Conservation (phyloP, 2,329 filamentous ascomycete genomes). For the Kalmusia sp. region DNA sequence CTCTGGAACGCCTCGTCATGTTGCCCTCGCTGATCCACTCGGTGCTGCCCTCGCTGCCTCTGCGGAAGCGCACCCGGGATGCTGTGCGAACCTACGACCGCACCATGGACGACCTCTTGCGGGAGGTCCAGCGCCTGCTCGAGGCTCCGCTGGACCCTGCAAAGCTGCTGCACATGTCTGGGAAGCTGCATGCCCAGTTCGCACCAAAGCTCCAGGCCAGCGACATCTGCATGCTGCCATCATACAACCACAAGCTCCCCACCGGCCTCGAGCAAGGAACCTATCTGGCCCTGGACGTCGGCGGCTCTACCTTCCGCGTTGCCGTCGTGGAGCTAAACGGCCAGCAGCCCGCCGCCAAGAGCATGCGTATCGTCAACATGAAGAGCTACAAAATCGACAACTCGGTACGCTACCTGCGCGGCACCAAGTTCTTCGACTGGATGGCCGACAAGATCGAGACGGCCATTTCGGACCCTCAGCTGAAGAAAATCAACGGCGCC, state of each 20-base stretch:
- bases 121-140: constrained; percentile 52
- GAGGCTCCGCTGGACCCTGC: constrained; percentile 52
- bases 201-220: constrained; percentile 61
- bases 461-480: constrained; percentile 55
- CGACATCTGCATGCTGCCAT: constrained; percentile 70
- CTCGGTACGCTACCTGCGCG: constrained; percentile 60
- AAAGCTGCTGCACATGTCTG: constrained; percentile 54
- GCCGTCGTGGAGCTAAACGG: constrained; percentile 65
- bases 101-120: constrained; percentile 57
- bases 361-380: constrained; percentile 63
- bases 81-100: constrained; percentile 50
- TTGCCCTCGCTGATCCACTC: constrained; percentile 49
- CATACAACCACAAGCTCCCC: constrained; percentile 68
- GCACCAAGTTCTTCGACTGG: constrained; percentile 70
- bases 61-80: constrained; percentile 43
- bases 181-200: constrained; percentile 59
- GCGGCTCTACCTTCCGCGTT: constrained; percentile 70
- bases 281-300: constrained; percentile 68
- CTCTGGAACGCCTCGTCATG: constrained; percentile 49
- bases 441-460: constrained; percentile 67
- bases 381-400: constrained; percentile 64
- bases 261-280: constrained; percentile 66
- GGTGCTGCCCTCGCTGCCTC: constrained; percentile 41
- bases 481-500: constrained; percentile 43
- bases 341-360: constrained; percentile 49